phyloP scores from a whole-genome alignment of 306 rosid species.

The Potentilla sterilis region DNA sequence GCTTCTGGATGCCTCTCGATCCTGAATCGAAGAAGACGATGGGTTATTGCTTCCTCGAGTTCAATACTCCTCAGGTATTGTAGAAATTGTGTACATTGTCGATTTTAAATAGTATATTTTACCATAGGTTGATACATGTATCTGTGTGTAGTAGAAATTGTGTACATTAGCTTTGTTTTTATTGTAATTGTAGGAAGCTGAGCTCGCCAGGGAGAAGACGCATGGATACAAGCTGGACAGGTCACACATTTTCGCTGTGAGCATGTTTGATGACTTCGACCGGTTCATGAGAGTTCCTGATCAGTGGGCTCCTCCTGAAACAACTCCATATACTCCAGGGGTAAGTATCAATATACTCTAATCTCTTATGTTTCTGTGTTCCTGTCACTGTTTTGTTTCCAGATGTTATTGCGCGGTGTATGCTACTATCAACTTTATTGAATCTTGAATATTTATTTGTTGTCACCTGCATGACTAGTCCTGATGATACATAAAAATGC shows the following conservation, averaged over 20 bases:
- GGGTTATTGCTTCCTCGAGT: slow-evolving; percentile 82
- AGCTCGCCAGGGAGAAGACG: slow-evolving; percentile 84
- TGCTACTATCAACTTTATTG: background rate
- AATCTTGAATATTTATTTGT: background rate
- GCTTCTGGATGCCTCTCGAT: slow-evolving; percentile 82
- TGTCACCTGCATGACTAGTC: background rate
- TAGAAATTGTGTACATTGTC: background rate
- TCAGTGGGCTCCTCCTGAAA: slow-evolving; percentile 86
- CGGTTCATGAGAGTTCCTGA: slow-evolving; percentile 80
- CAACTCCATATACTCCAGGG: slow-evolving; percentile 63
- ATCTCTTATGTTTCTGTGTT: background rate
- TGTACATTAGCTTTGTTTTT: background rate
- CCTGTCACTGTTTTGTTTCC: background rate
- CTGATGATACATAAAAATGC: background rate
- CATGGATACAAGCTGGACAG: slow-evolving; percentile 87
- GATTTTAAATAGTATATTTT: background rate
- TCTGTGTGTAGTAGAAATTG: too few relatives aligned
- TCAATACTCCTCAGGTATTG: slow-evolving; percentile 67
- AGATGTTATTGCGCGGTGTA: background rate
- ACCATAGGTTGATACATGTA: background rate
- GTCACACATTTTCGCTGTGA: slow-evolving; percentile 68
- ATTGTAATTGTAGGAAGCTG: slow-evolving; percentile 64
- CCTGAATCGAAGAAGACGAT: slow-evolving; percentile 49
- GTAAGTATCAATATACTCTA: slow-evolving; percentile 33
- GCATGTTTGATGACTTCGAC: slow-evolving; percentile 79